Evolutionary conservation across 306 rosid genomes (phyloP), one percentile per base, ranked within the genome.

Genomic region (Fagus sylvatica): DNA sequence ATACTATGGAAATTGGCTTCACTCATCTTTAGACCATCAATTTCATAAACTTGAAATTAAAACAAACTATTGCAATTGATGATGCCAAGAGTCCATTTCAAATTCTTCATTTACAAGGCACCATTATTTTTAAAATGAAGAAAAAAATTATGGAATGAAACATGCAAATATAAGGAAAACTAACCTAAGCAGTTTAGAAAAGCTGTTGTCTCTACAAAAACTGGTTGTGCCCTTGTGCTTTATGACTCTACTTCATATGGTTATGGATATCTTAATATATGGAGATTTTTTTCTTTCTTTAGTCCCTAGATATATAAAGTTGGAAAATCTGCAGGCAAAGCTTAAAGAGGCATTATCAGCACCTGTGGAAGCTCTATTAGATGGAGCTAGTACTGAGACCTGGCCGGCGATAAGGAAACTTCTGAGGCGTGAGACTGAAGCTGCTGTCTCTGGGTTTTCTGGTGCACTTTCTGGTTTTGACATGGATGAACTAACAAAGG

Each of bases 351-450:
- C 97, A 51, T 84, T 96, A 72, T 81, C 91, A 57, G 98, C 85
- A 79, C 96, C 99, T 4, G 89, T 90, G 41, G 98, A 93, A 78
- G 96, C 94, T 75, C 94, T 96, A 76, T 79, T 96, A 72, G 99
- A 96, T 82, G 98, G 94, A 80, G 98, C 97, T 79, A 90, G 71
- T 74, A 85, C 77, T 53, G 98, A 93, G 78, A 96, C 99, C 10
- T 96, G 99, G 99, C 91, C 93, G 30, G 81, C 91, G 73, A 91
- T 93, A 82, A 88, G 92, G 84, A 93, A 73, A 70, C 93, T 96
- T 84, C 88, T 91, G 74, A 80, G 22, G 76, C 89, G 85, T 34
- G 99, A 96, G 90, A 90, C 93, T 74, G 81, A 87, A 83, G 75
- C 93, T 60, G 92, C 97, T 60, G 87, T 90, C 49, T 88, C 93